Conservation (phyloP, 2,329 filamentous ascomycete genomes). For the Exserohilum rostratum region DNA sequence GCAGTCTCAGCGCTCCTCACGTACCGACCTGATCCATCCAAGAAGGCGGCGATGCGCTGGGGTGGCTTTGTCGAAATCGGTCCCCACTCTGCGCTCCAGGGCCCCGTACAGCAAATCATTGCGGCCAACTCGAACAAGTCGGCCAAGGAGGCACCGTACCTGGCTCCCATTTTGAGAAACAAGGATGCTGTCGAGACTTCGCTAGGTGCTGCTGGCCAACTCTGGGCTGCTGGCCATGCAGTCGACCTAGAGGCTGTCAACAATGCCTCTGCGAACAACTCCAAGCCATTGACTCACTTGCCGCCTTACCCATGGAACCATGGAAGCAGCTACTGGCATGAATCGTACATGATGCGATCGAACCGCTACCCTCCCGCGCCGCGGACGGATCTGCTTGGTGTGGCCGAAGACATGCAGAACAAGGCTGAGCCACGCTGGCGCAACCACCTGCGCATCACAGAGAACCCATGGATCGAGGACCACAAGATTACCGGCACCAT, state of each 20-base stretch:
- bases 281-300: not conserved
- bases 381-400: not conserved
- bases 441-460: not conserved
- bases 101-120: too few relatives aligned
- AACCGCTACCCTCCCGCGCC: not conserved
- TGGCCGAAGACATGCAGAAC: not conserved
- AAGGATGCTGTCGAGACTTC: too few relatives aligned
- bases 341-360: not conserved
- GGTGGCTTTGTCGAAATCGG: too few relatives aligned
- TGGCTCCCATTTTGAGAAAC: too few relatives aligned
- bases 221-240: too few relatives aligned
- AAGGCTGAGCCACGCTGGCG: not conserved
- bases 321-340: not conserved
- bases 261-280: not conserved
- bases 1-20: too few relatives aligned
- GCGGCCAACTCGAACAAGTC: too few relatives aligned
- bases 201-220: too few relatives aligned
- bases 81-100: too few relatives aligned
- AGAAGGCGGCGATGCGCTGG: too few relatives aligned
- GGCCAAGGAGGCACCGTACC: too few relatives aligned
- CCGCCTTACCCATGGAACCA: not conserved
- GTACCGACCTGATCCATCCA: too few relatives aligned
- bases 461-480: not conserved
- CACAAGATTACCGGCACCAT: not conserved
- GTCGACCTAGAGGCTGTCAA: not conserved